These are phyloP conservation scores for Phialophora tarda DNA, from an alignment of 2,329 filamentous ascomycete genomes.

Conservation along the genomic window DNA sequence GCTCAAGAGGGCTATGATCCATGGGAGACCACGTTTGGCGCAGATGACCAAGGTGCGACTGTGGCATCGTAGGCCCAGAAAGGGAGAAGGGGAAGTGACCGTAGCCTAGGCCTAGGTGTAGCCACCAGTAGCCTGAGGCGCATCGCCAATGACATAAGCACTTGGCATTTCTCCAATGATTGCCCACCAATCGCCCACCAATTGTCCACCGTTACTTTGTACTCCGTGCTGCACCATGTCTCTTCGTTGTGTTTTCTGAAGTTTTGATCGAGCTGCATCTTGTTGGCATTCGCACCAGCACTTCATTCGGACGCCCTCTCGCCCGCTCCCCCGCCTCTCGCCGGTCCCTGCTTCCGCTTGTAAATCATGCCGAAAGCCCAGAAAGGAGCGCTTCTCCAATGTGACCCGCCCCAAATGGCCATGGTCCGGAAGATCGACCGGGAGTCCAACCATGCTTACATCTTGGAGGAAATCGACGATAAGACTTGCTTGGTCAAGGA, in stretches of 20 bases:
- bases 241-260: neutral
- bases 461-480: conserved; percentile 41
- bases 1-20: conserved; percentile 53
- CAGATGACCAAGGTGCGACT: conserved; percentile 13
- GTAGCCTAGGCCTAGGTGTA: too few relatives aligned
- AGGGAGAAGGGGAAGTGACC: neutral
- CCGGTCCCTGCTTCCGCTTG: neutral
- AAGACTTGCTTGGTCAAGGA: conserved; percentile 40
- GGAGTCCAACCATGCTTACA: conserved; percentile 38
- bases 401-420: conserved; percentile 42
- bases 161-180: neutral
- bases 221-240: too few relatives aligned
- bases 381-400: conserved; percentile 41
- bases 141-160: neutral
- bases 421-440: conserved; percentile 41
- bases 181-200: too few relatives aligned
- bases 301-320: neutral
- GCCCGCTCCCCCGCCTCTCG: neutral
- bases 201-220: too few relatives aligned
- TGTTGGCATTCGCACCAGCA: too few relatives aligned
- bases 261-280: neutral
- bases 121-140: neutral
- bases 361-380: conserved; percentile 38
- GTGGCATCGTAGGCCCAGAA: neutral
- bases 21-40: conserved; percentile 46